phyloP scores from a whole-genome alignment of 495 filamentous ascomycete species.

The Cairneyella variabilis region DNA sequence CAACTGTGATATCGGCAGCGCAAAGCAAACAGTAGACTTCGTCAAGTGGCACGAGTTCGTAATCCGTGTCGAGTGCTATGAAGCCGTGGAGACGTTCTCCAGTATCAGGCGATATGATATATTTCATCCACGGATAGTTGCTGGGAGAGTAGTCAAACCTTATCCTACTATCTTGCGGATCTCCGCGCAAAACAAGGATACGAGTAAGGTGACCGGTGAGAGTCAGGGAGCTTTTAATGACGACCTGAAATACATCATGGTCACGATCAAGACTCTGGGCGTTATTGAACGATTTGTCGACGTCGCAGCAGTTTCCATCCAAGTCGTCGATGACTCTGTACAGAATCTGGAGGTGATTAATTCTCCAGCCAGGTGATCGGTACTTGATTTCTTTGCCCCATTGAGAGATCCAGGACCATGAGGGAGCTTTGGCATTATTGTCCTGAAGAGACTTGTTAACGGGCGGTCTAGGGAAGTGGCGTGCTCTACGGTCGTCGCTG shows the following conservation, averaged over 20 bases:
- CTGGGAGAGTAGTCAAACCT: background rate
- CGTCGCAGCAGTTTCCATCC: slow-evolving; percentile 3
- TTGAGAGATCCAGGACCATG: background rate
- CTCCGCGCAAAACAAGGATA: slow-evolving; percentile 4
- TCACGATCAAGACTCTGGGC: slow-evolving; percentile 2
- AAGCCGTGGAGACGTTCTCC: slow-evolving; percentile 4
- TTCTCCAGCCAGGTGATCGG: slow-evolving; percentile 4
- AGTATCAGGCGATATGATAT: slow-evolving; percentile 7
- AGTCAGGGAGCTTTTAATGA: slow-evolving; percentile 6
- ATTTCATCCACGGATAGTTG: slow-evolving; percentile 1
- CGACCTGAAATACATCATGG: slow-evolving; percentile 2
- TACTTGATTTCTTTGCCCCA: slow-evolving; percentile 2
- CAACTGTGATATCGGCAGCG: slow-evolving; percentile 1
- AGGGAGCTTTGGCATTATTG: background rate
- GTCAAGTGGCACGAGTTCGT: slow-evolving; percentile 5
- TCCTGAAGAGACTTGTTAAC: background rate
- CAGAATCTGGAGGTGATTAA: slow-evolving; percentile 3
- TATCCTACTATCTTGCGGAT: slow-evolving; percentile 6
- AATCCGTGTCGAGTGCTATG: slow-evolving; percentile 6
- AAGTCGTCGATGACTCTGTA: slow-evolving; percentile 4
- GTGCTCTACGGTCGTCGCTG: background rate
- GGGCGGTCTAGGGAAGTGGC: background rate
- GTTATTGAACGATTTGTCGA: slow-evolving; percentile 5
- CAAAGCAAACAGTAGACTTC: slow-evolving; percentile 6
- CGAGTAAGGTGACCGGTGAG: slow-evolving; percentile 4